Percentiles rank a stretch among this genome's conserved stretches.
Conservation (phyloP, 805 yeast genomes). For the Ogataea minuta region DNA sequence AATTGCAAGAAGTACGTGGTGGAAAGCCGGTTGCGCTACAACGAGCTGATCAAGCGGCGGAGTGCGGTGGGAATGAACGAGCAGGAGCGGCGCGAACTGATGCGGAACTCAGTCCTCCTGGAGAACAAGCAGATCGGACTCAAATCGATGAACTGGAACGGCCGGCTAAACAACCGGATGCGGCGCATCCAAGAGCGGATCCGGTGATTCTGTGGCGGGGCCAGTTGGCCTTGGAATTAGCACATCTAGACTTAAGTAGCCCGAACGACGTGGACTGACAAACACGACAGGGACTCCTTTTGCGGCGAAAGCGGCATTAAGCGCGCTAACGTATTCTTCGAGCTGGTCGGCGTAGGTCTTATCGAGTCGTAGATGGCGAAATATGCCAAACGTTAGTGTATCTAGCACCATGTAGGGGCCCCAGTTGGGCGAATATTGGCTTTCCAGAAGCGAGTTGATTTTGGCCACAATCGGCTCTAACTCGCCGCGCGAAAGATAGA, state of each 20-base stretch:
- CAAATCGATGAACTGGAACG: conserved; percentile 36
- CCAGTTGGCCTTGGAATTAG: conserved; percentile 44
- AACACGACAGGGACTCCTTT: conserved; percentile 34
- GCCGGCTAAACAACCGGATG: conserved; percentile 32
- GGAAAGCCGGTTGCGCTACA: conserved; percentile 50
- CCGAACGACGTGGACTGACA: conserved; percentile 52
- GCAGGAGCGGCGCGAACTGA: conserved; percentile 30
- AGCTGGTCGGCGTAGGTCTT: conserved; percentile 37
- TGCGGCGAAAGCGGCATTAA: conserved; percentile 30
- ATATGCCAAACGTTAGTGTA: conserved; percentile 39
- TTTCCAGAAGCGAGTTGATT: conserved; percentile 42
- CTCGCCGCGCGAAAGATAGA: conserved; percentile 37
- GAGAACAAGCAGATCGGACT: conserved; percentile 32
- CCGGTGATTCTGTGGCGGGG: conserved; percentile 11
- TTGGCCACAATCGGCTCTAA: conserved; percentile 39
- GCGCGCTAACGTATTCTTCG: conserved; percentile 40
- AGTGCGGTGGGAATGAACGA: conserved; percentile 32
- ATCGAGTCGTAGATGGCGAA: conserved; percentile 36
- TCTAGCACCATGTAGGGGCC: conserved; percentile 42
- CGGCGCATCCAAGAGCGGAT: conserved; percentile 29
- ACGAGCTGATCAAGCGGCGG: conserved; percentile 31
- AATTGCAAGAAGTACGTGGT: conserved; percentile 77
- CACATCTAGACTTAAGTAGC: conserved; percentile 57
- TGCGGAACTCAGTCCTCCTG: conserved; percentile 21
- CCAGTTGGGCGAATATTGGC: conserved; percentile 40